Base-by-base conservation (phyloP, 2,329 filamentous ascomycete genomes). In the Colletotrichum somersetense region DNA sequence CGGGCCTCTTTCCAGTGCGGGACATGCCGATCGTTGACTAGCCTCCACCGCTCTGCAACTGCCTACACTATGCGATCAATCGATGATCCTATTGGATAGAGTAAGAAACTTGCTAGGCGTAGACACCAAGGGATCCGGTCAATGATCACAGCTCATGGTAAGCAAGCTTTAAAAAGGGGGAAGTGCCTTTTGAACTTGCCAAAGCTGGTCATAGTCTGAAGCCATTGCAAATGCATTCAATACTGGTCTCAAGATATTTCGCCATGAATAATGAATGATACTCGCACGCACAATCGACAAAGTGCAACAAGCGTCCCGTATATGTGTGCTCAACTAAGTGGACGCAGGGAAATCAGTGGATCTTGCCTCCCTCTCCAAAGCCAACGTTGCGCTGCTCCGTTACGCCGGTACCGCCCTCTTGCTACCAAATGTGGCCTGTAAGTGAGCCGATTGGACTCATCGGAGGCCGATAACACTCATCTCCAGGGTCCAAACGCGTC, bases 401-500 rank as follows among this genome's bases (percentile, higher is more conserved):
- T n/a, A 71, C 46, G 53, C 65, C 65, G 20, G 12, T 48, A 18
- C 30, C 40, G 38, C 40, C 23, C 6, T 67, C 48, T 67, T 26
- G 50, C n/a, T 40, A 23, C 50, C 8, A 40, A 20, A 42, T 16
- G 40, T 16, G n/a, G 16, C n/a, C 56, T 30, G 18, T 30, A 33
- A 7, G 18, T 30, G 35, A 52, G 20, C 16, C 12, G 23, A 3
- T 18, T 7, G 5, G 18, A n/a, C 50, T 78, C 81, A 94, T 80
- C 93, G 92, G 76, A 97, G 86, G 67, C 94, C 94, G 81, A 97
- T 96, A 66, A 96, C 94, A 80, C 93, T 96, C 94, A 99, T 99
- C 87, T 99, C 96, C 71, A 99, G 88, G 72, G 96, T 99, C 96
- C 96, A 99, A 72, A 99, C 96, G 78, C 96, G 90, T 79, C 96